Evolutionary conservation across 768 basidiomycete species (phyloP), one percentile per base, ranked within the genome.

Genomic region (Mrakia gelida): DNA sequence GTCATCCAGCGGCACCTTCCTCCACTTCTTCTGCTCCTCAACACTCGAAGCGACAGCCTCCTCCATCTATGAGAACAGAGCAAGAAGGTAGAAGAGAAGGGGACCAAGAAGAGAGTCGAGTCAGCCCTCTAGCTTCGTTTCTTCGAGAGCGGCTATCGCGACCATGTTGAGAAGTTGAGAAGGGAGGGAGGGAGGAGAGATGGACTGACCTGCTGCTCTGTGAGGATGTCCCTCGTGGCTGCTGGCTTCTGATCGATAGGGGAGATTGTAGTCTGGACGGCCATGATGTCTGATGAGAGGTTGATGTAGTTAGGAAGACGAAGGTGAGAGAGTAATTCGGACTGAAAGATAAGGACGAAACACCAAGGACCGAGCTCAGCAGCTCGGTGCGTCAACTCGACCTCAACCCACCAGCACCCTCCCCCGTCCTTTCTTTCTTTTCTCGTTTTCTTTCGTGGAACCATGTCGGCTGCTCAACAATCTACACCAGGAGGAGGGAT

Each of bases 221-320:
- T 85, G 5, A 92, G 90, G 81, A 95, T 92, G 9, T 86, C 86
- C 38, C 92, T 87, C 10, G 89, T 90, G 30, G 91, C 88, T 75
- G 89, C 87, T 8, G 91, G 89, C 82, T 90, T 82, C 81, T 93
- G 93, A 80, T 83, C 92, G 83, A 93, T 92, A 15, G 95, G 95
- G 21, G 86, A 89, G 82, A 96, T 91, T 0, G 95, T 96, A 1
- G 91, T 94, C 83, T 96, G 95, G 75, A 85, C 59, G 56, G 52
- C 62, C 77, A 78, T 78, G 72, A 38, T 38, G 32, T 7, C 34
- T 18, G 32, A 63, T 15, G 43, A n/a, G 30, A 54, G 45, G 38
- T 52, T 65, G 71, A 54, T 30, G 30, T 67, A 45, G 38, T 54
- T 43, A 38, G 23, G 63, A 49, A 13, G 49, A 21, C 2, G 71